phyloP scores from a whole-genome alignment of 2,329 filamentous ascomycete species.

The Trichophyton rubrum region DNA sequence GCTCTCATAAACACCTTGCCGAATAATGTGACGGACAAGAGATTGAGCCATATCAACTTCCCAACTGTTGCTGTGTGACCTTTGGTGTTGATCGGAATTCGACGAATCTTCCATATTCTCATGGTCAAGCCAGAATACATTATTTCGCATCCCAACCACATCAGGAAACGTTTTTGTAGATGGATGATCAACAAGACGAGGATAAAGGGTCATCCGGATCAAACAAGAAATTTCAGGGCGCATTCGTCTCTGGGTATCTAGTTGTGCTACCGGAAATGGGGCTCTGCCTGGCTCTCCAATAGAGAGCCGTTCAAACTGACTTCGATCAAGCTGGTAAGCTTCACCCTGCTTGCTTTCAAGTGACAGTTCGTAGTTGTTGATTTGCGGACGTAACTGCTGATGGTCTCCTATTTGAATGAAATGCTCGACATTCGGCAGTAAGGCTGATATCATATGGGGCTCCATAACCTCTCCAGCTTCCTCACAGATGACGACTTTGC shows the following conservation, averaged over 20 bases:
- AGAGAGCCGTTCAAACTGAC: constrained; percentile 46
- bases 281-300: not conserved
- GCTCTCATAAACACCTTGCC: constrained; percentile 49
- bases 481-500: constrained; percentile 51
- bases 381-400: constrained; percentile 57
- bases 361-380: constrained; percentile 47
- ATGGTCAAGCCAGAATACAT: constrained; percentile 44
- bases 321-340: constrained; percentile 41
- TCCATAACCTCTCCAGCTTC: constrained; percentile 65
- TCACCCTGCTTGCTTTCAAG: constrained; percentile 50
- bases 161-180: constrained; percentile 27
- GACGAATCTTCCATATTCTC: constrained; percentile 26
- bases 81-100: constrained; percentile 18
- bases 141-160: constrained; percentile 37
- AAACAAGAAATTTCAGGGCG: constrained; percentile 49
- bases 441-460: constrained; percentile 50
- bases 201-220: constrained; percentile 47
- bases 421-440: constrained; percentile 46
- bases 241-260: constrained; percentile 55
- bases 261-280: constrained; percentile 27
- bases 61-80: constrained; percentile 37
- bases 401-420: constrained; percentile 62
- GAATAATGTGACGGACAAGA: constrained; percentile 52
- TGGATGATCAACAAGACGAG: constrained; percentile 40
- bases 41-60: constrained; percentile 53